Evolutionary conservation across 1,139 yeast species (phyloP).

Genomic region (Meyerozyma sp.): DNA sequence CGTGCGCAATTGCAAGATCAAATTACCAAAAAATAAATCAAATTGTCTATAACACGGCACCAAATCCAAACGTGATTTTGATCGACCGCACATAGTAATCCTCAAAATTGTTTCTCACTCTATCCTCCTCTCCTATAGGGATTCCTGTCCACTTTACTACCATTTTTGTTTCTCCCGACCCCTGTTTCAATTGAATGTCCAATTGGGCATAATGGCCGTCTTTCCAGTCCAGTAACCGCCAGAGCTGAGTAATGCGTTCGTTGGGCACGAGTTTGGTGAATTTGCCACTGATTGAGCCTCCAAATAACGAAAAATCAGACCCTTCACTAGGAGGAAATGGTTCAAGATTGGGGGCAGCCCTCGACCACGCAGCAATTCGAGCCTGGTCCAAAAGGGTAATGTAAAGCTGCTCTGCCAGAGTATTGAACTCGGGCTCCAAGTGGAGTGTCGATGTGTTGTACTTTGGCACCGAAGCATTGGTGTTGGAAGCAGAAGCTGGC

Average conservation of each 20-base stretch:
- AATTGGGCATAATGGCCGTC: conserved; percentile 71
- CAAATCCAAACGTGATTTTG: conserved; percentile 89
- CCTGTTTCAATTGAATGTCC: conserved; percentile 63
- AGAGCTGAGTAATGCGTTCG: conserved; percentile 59
- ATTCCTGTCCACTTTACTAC: conserved; percentile 82
- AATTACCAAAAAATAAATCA: no score
- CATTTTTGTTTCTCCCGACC: conserved; percentile 75
- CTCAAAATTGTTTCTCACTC: conserved; percentile 78
- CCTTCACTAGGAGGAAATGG: conserved; percentile 52
- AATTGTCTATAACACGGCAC: conserved; percentile 55
- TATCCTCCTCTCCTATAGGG: conserved; percentile 95
- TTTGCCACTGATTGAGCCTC: conserved; percentile 82
- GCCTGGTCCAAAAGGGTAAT: conserved; percentile 69
- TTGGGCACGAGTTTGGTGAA: conserved; percentile 54
- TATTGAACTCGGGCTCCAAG: conserved; percentile 76
- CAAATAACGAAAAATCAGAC: conserved; percentile 65
- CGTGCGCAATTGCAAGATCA: not conserved
- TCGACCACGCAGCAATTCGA: conserved; percentile 84
- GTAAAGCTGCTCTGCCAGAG: conserved; percentile 82
- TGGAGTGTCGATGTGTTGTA: conserved; percentile 79
- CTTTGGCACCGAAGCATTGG: conserved; percentile 34
- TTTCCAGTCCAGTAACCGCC: conserved; percentile 93
- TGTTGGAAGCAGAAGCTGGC: not conserved
- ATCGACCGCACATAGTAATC: conserved; percentile 84
- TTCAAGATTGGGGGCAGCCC: conserved; percentile 63